These are phyloP conservation scores for Nephromyces sp. DNA, from an alignment of 169 alveolate species.

Conservation along the genomic window DNA sequence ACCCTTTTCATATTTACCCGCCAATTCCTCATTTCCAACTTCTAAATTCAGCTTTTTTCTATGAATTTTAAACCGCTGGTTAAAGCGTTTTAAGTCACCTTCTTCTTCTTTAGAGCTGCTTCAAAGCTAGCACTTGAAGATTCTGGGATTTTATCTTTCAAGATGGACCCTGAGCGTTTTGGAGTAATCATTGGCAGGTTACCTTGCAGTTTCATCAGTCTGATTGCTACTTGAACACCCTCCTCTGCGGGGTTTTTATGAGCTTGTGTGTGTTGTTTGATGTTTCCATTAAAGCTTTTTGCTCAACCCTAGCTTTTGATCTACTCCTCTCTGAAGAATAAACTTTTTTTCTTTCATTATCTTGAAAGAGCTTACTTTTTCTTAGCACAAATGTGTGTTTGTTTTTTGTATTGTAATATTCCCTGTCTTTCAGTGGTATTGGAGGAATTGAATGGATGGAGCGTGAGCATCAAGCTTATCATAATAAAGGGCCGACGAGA, in stretches of 20 bases:
- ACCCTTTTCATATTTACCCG: no score
- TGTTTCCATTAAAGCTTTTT: no score
- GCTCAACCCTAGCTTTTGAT: no score
- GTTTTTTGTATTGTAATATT: background rate
- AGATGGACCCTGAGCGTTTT: constrained; percentile 31
- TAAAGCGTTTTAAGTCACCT: no score
- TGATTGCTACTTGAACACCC: no score
- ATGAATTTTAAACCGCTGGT: no score
- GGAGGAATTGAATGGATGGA: constrained; percentile 45
- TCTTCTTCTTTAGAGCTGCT: constrained; percentile 36
- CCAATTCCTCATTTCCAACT: no score
- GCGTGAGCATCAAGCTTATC: constrained; percentile 38
- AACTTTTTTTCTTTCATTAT: background rate
- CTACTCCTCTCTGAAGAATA: background rate
- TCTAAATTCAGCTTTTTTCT: no score
- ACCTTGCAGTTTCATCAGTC: no score
- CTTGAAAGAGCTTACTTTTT: background rate
- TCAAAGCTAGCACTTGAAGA: constrained; percentile 48
- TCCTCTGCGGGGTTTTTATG: no score
- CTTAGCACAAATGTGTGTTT: no score
- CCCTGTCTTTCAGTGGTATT: constrained; percentile 37
- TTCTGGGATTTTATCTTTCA: constrained; percentile 27
- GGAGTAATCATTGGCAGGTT: constrained; percentile 50
- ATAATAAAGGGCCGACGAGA: constrained; percentile 39
- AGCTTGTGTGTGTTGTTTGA: no score